Percentiles rank a stretch among this genome's conserved stretches.
phyloP scores from a whole-genome alignment of 176 grass and related monocot genomes.

The Oryza punctata region DNA sequence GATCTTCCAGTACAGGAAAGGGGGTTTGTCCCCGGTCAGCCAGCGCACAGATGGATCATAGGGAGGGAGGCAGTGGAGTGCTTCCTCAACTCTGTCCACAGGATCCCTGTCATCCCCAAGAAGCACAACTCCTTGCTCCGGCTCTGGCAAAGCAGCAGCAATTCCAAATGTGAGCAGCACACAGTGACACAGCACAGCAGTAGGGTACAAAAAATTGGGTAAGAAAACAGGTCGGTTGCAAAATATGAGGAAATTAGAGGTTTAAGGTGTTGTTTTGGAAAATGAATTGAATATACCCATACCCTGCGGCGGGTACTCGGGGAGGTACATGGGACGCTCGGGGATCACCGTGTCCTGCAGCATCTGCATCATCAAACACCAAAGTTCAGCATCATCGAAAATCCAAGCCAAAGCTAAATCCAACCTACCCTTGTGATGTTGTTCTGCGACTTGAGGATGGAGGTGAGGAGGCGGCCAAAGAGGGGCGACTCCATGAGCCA shows the following conservation, averaged over 20 bases:
- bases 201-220: not conserved
- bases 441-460: conserved; percentile 72
- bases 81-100: conserved; percentile 58
- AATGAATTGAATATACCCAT: no score
- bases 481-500: conserved; percentile 78
- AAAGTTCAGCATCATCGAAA: no score
- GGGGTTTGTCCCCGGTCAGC: conserved; percentile 32
- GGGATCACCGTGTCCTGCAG: conserved; percentile 80
- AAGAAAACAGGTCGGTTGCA: not conserved
- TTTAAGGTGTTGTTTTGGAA: not conserved
- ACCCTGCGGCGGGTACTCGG: conserved; percentile 87
- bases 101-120: conserved; percentile 68
- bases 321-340: conserved; percentile 84
- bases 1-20: conserved; percentile 94
- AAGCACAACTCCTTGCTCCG: conserved; percentile 56
- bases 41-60: conserved; percentile 50
- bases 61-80: conserved; percentile 41
- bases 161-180: not conserved
- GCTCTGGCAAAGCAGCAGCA: conserved; percentile 49
- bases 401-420: no score
- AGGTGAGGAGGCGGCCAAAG: conserved; percentile 54
- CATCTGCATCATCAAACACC: conserved; percentile 37
- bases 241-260: not conserved
- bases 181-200: not conserved
- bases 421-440: conserved; percentile 58